Base-by-base conservation (phyloP, 2,329 filamentous ascomycete species). In the Nemania serpens region DNA sequence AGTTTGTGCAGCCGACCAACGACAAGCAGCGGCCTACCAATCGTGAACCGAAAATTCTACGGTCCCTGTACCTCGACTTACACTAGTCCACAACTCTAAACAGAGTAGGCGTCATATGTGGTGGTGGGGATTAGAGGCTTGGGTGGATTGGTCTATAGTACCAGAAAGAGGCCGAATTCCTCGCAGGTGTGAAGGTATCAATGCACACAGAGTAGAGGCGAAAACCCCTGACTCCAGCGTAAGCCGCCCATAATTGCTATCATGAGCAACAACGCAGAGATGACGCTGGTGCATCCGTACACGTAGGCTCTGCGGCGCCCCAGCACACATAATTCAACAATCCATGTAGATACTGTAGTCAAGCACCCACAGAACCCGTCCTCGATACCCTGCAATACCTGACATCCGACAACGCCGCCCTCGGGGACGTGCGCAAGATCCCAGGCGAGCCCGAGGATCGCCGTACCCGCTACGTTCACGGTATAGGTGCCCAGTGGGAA, bases 401-500 rank as follows among this genome's bases (percentile, higher is more conserved):
- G 88, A 63, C 89, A 93, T 0, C 86, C 87, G 0, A 87, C 70
- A 1, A 84, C 72, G 1, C 84, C 83, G 4, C 79, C 79, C 1
- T 81, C 65, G 0, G 81, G 83, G 0, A 81, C 82, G 70, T 91
- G 92, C 65, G 92, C 90, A 52, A 97, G 77, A 70, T 96, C 90
- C 79, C 85, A 96, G 33, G 87, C 84, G 82, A 92, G 88, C 13
- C 86, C 93, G 51, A 96, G 75, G 15, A 97, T 75, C 0, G 83
- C 83, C 0, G 91, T 93, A 4, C 93, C 94, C 13, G 89, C 73
- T 4, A 96, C 80, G 70, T 98, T 98, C 29, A 90, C 91, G 0
- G 79, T 77, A 69, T 97, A 97, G 0, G 94, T 98, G 2, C 94
- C 94, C 0, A 97, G 75, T 0, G 94, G 94, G 67, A 97, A 97